Percentiles rank a stretch among this genome's conserved stretches.
Conservation (phyloP, 1,284 basidiomycete genomes). For the Boletus mariae region DNA sequence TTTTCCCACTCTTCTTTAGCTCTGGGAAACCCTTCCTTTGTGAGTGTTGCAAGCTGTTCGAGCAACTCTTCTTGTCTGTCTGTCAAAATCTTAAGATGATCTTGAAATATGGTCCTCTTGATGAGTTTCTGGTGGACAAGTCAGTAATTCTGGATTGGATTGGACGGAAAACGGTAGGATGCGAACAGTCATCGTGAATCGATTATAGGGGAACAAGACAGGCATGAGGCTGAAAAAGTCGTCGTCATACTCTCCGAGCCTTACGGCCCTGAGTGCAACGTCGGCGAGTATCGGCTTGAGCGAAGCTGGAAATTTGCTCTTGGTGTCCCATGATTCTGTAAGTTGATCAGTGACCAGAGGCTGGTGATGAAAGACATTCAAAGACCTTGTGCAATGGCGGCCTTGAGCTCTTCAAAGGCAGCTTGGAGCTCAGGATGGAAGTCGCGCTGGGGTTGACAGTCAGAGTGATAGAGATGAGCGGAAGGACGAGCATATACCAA, state of each 20-base stretch:
- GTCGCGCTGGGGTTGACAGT: conserved; percentile 37
- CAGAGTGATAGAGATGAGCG: neutral
- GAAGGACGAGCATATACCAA: conserved; percentile 40
- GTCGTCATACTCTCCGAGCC: conserved; percentile 85
- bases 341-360: neutral
- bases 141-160: conserved; percentile 7
- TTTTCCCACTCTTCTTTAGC: conserved; percentile 74
- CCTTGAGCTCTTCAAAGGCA: conserved; percentile 60
- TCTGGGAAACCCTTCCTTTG: conserved; percentile 60
- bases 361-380: neutral
- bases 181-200: conserved; percentile 80
- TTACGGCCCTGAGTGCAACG: conserved; percentile 77
- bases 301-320: conserved; percentile 84
- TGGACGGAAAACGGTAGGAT: neutral
- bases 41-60: conserved; percentile 52
- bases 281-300: conserved; percentile 73
- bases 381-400: conserved; percentile 55
- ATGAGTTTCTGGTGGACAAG: conserved; percentile 63
- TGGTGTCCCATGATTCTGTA: conserved; percentile 65
- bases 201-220: conserved; percentile 86
- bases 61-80: conserved; percentile 64
- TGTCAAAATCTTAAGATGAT: conserved; percentile 61
- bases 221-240: conserved; percentile 90
- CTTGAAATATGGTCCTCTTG: conserved; percentile 71
- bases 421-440: conserved; percentile 70